Evolutionary conservation across 352 stramenopile species (phyloP).

Genomic region (Globisporangium iwayamae): DNA sequence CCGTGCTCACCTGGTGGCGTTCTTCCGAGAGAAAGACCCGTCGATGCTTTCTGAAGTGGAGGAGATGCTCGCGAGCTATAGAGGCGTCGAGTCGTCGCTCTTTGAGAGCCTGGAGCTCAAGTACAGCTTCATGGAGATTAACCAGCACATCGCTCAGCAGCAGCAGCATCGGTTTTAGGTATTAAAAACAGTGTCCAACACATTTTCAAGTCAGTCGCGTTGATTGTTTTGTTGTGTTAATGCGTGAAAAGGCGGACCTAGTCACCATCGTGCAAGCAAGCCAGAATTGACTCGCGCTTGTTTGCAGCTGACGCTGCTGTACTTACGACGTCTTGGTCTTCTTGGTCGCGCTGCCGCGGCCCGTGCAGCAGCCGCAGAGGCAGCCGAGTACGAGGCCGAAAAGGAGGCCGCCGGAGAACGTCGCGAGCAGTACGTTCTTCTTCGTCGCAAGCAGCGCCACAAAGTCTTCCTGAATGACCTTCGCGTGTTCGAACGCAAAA

Average conservation of each 20-base stretch:
- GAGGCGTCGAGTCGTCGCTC: slow-evolving; percentile 64
- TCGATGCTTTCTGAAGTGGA: slow-evolving; percentile 63
- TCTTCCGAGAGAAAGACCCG: slow-evolving; percentile 67
- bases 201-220: background rate
- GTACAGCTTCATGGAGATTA: slow-evolving; percentile 74
- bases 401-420: slow-evolving; percentile 61
- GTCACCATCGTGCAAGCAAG: background rate
- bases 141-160: slow-evolving; percentile 35
- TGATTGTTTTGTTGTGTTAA: background rate
- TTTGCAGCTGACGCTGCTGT: background rate
- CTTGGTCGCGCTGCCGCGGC: slow-evolving; percentile 23
- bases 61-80: slow-evolving; percentile 74
- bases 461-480: slow-evolving; percentile 64
- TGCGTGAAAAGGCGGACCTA: background rate
- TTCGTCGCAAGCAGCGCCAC: slow-evolving; percentile 65
- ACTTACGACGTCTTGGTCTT: slow-evolving; percentile 67
- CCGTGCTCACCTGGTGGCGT: slow-evolving; percentile 45
- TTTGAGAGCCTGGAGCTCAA: slow-evolving; percentile 84
- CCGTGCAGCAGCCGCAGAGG: slow-evolving; percentile 69
- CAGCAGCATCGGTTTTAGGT: too few relatives aligned
- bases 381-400: slow-evolving; percentile 68
- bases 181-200: background rate
- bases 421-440: slow-evolving; percentile 80
- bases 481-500: slow-evolving; percentile 30
- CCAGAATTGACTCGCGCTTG: background rate